Evolutionary conservation across 768 basidiomycete genomes (phyloP).

Genomic region (Mrakia gelida): DNA sequence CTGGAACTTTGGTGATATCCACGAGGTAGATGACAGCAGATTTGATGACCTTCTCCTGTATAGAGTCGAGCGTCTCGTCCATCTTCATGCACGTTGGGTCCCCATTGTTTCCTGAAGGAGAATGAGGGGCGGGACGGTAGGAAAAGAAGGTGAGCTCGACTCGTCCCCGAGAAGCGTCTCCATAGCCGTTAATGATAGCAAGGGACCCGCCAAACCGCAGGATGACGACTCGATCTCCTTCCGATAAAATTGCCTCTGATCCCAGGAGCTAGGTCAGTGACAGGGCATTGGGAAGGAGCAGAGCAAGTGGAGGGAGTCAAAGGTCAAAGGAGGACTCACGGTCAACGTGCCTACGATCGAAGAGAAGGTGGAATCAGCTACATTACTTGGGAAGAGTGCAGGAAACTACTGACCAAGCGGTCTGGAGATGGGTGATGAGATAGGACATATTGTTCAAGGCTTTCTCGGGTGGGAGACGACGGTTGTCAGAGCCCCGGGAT

Average conservation of each 20-base stretch:
- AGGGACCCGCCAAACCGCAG: constrained; percentile 77
- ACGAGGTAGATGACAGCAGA: constrained; percentile 94
- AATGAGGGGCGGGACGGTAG: not conserved
- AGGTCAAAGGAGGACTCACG: constrained; percentile 44
- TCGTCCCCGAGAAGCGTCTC: too few relatives aligned
- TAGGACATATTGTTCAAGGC: constrained; percentile 64
- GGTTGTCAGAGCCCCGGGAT: too few relatives aligned
- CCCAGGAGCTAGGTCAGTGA: not conserved
- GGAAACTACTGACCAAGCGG: constrained; percentile 45
- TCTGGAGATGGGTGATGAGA: constrained; percentile 79
- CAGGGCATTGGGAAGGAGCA: not conserved
- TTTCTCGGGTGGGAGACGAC: not conserved
- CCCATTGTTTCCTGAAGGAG: constrained; percentile 40
- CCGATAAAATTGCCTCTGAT: constrained; percentile 82
- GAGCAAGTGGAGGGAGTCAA: not conserved
- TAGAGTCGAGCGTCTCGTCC: constrained; percentile 91
- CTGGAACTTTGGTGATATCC: constrained; percentile 94
- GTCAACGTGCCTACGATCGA: constrained; percentile 97
- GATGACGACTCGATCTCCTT: constrained; percentile 91
- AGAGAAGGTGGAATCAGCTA: not conserved
- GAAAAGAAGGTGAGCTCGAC: not conserved
- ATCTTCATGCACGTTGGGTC: constrained; percentile 95
- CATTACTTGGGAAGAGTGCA: not conserved
- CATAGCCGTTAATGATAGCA: not conserved
- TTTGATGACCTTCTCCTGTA: constrained; percentile 95